Percentiles rank a stretch among this genome's conserved stretches.
phyloP scores from a whole-genome alignment of 257 asterid species.

The Cynanchum wilfordii region DNA sequence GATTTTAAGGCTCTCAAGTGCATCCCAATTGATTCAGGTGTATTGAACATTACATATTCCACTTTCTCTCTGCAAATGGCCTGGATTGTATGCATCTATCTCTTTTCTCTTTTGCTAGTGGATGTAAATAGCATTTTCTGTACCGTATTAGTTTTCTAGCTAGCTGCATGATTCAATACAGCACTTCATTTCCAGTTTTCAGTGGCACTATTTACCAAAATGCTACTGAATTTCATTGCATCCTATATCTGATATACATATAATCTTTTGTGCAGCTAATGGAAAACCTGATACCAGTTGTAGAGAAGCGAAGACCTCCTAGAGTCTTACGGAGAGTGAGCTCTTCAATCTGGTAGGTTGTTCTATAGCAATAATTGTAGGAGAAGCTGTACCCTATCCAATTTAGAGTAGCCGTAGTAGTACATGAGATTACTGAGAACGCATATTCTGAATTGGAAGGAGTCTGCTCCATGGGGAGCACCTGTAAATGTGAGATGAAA shows the following conservation, averaged over 20 bases:
- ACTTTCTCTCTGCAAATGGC: not conserved
- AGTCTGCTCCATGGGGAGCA: constrained; percentile 5
- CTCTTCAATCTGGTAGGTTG: constrained; percentile 43
- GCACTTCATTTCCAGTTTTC: not conserved
- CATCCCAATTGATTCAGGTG: not conserved
- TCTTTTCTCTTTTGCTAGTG: not conserved
- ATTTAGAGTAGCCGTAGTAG: constrained; percentile 3
- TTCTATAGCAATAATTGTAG: constrained; percentile 22
- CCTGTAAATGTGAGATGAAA: constrained; percentile 8
- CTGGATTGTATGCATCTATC: not conserved
- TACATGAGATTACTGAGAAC: not conserved
- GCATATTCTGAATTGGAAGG: not conserved
- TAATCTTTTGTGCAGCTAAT: constrained; percentile 44
- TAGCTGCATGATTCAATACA: not conserved
- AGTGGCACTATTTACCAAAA: not conserved
- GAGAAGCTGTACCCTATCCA: constrained; percentile 15
- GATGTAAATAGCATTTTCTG: not conserved
- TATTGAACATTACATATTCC: not conserved
- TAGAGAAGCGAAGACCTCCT: constrained; percentile 51
- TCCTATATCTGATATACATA: not conserved
- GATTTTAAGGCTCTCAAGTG: not conserved
- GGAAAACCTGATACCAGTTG: constrained; percentile 64
- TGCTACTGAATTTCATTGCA: not conserved
- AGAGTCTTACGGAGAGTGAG: constrained; percentile 44
- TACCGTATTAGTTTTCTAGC: not conserved